Conservation (phyloP, 83 land plant genomes). For the Thuja plicata region DNA sequence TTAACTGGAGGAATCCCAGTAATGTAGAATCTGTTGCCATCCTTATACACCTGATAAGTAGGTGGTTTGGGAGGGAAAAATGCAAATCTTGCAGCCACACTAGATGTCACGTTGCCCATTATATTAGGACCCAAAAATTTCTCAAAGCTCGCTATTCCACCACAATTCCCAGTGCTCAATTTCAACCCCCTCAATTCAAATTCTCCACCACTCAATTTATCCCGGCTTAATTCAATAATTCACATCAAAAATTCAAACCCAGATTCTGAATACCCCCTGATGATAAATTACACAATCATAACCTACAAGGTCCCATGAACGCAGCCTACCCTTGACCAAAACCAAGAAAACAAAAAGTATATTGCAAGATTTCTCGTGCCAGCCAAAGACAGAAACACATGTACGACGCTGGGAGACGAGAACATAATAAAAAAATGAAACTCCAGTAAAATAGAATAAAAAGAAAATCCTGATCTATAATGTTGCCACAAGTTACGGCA, state of each 20-base stretch:
- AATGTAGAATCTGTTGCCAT: constrained; percentile 35
- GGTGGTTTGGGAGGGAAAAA: constrained; percentile 97
- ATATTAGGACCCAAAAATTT: not conserved
- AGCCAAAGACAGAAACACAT: not conserved
- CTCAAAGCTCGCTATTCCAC: not conserved
- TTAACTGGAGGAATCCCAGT: constrained; percentile 36
- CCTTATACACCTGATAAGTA: constrained; percentile 59
- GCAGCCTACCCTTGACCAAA: not conserved
- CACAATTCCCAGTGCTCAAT: not conserved
- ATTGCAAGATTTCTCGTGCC: not conserved
- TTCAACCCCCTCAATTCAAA: not conserved
- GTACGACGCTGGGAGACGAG: not conserved
- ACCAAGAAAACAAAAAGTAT: not conserved
- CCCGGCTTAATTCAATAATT: not conserved
- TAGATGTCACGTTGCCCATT: constrained; percentile 84
- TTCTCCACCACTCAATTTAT: not conserved
- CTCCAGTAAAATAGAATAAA: not conserved
- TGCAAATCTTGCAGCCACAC: constrained; percentile 88
- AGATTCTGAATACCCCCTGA: not conserved
- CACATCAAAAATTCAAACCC: not conserved
- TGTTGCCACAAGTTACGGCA: not conserved
- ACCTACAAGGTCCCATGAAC: not conserved
- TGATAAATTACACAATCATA: not conserved
- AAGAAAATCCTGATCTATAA: not conserved
- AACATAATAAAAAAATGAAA: not conserved